Base-by-base conservation (phyloP, 1,284 basidiomycete species). In the Rugosomyces carneus region DNA sequence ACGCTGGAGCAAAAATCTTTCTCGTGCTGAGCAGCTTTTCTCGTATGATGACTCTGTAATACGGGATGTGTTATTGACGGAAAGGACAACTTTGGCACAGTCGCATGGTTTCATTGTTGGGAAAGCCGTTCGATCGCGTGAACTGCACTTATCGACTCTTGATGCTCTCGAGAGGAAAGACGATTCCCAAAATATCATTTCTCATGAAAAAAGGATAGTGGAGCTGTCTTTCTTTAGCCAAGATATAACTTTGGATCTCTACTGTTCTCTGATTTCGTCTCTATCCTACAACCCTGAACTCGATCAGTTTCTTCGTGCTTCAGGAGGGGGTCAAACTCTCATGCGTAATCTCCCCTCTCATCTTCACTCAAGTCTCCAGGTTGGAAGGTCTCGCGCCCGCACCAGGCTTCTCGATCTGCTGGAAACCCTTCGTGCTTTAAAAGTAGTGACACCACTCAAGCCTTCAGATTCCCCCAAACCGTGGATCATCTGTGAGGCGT, bases 81-180 rank as follows among this genome's bases (percentile, higher is more conserved):
- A 89, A 57, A 72, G 75, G 42, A 76, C 76, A 41, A 84, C 83
- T 0, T 54, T 82, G 13, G 73, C 76, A 5, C 86, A 90, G 53
- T 51, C 75, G 26, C 84, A 84, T 57, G 86, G 86, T 11, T 87
- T 76, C 57, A 72, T 84, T 37, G 67, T 76, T 18, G 85, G 80
- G 9, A 82, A 78, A 56, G 73, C 73, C 26, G 64, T 77, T 7
- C 75, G 88, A 34, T 75, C 78, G 9, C 76, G 77, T 27, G 69
- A 76, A 48, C 63, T 89, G 1, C 84, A 90, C 59, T 61, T 84
- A n/a, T 64, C 70, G 37, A 64, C 67, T 13, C 62, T 84, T 24
- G 59, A 65, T n/a, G 64, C 72, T 5, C 69, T 88, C 36, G 69
- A 75, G 53, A 59, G 60, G 5, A 45, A 52, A 1, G 51, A 56